Evolutionary conservation across 257 asterid genomes (phyloP), one percentile per base, ranked within the genome.

Genomic region (Nicotiana attenuata): DNA sequence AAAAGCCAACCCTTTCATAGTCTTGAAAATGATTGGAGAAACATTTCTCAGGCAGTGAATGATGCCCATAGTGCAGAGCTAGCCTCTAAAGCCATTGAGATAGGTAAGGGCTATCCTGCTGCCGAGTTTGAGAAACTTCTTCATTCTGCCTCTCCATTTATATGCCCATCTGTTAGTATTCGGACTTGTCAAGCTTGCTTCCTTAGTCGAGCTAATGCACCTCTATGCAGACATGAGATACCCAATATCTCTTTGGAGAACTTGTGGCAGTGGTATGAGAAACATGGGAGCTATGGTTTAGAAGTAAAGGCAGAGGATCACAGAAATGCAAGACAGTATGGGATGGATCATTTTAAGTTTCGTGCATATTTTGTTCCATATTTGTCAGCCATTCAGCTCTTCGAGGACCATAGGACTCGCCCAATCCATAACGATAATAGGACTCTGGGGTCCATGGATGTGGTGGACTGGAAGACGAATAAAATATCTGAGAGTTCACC

Each of bases 261-360:
- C 76, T 57, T 85, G 81, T 85, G 87, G 87, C 82, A 76, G 76
- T 85, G 87, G 87, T 85, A 85, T 68, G 87, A 82, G 69, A 67
- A 81, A 65, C 83, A 69, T 31, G 87, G 87, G 26, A 80, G 52
- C 80, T 85, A 80, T 77, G 87, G 87, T 57, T 64, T 85, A 75
- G 87, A 82, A 78, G 87, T 85, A 82, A 85, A 33, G 68, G 63
- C 83, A 10, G 83, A 85, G 78, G 87, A 85, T 56, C 57, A 64
- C 14, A 19, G 65, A 77, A 60, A 77, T 78, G 24, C 81, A 31
- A 82, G 65, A 63, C 64, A 67, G 9, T 47, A 71, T 45, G 81
- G 85, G 47, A 78, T 77, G 41, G 83, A 82, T 78, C 78, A 26
- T 31, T 31, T 59, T 5, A 55, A 24, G 45, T 85, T 82, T 41